These are phyloP conservation scores for Dothideomycetes sp. DNA, from an alignment of 2,329 filamentous ascomycete genomes.

Conservation along the genomic window DNA sequence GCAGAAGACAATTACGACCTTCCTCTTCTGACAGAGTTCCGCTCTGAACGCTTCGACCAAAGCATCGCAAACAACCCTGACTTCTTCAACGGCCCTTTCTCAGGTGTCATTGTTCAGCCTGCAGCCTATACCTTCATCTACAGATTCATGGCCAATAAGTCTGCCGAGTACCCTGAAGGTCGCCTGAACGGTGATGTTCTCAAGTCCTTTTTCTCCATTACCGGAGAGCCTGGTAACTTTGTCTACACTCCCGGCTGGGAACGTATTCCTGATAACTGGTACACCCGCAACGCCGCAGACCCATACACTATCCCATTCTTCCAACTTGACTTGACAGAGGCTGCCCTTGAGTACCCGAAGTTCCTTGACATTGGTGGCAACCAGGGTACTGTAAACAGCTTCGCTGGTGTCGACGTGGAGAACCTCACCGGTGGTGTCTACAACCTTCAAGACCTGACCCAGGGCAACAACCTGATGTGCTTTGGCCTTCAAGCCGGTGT, in stretches of 20 bases:
- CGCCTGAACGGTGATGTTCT: conserved; percentile 24
- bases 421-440: conserved; percentile 30
- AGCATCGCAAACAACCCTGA: conserved; percentile 19
- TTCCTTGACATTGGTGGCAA: conserved; percentile 25
- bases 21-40: conserved; percentile 8
- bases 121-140: conserved; percentile 21
- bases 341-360: conserved; percentile 18
- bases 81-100: not conserved
- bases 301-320: conserved; percentile 22
- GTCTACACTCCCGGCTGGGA: conserved; percentile 24
- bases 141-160: conserved; percentile 28
- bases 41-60: conserved; percentile 8
- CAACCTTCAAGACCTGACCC: conserved; percentile 27
- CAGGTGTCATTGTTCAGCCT: conserved; percentile 4
- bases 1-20: conserved; percentile 17
- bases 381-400: conserved; percentile 21
- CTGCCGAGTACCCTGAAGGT: conserved; percentile 25
- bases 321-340: conserved; percentile 12
- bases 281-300: conserved; percentile 17
- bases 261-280: conserved; percentile 30
- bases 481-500: conserved; percentile 29
- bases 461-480: conserved; percentile 39
- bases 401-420: conserved; percentile 22
- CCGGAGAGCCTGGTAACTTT: conserved; percentile 19
- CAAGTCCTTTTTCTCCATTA: conserved; percentile 28